Conservation (phyloP, 2,329 filamentous ascomycete genomes). For the Alternaria incomplexa region DNA sequence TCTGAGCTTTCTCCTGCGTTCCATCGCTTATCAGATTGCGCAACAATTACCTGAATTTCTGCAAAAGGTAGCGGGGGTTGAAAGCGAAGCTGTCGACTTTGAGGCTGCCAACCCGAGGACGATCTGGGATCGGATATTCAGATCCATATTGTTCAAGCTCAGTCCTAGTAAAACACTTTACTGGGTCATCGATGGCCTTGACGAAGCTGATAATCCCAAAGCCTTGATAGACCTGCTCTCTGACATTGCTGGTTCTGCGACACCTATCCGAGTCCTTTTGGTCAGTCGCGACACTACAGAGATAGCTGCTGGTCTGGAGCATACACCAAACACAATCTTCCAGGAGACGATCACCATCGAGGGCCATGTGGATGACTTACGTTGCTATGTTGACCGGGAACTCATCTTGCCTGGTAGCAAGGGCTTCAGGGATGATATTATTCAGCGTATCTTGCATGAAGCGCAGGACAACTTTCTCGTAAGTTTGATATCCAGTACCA, state of each 20-base stretch:
- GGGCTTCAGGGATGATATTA: background rate
- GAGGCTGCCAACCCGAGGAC: background rate
- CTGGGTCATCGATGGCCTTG: background rate
- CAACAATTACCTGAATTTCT: background rate
- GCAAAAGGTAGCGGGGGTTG: background rate
- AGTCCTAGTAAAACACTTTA: background rate
- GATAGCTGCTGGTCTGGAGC: background rate
- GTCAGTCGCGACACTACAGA: background rate
- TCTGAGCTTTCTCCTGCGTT: background rate
- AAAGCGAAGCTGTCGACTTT: background rate
- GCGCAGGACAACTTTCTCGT: background rate
- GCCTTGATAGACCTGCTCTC: background rate
- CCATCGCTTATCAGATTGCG: background rate
- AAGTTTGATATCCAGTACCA: background rate
- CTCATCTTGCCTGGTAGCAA: background rate
- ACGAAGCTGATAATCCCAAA: background rate
- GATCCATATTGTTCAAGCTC: background rate
- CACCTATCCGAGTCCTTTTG: background rate
- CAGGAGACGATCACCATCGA: background rate
- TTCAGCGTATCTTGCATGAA: background rate
- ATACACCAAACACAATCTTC: background rate
- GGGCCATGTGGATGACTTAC: background rate
- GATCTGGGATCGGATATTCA: background rate
- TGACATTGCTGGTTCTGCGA: background rate
- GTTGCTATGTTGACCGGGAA: background rate